Evolutionary conservation across 2,329 filamentous ascomycete species (phyloP), one percentile per base, ranked within the genome.

Genomic region (Aspergillus ruber): DNA sequence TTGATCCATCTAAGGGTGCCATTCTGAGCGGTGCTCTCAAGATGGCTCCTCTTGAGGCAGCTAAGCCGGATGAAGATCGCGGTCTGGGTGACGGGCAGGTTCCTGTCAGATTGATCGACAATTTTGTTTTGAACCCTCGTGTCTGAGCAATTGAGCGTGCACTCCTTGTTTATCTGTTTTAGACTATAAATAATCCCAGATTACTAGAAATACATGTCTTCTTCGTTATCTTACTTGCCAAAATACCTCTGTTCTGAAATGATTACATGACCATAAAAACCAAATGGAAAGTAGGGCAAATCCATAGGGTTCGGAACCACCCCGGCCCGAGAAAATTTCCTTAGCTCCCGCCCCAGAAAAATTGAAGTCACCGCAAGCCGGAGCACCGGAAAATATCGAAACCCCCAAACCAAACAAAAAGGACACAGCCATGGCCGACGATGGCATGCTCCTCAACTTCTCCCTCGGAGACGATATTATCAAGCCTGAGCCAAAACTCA

Each of bases 371-470:
- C 10, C 25, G 10, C 10, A 29, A 29, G 25, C 25, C 25, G 9
- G 25, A 29, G 25, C 9, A 10, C 25, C 25, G 25, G 25, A 29
- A 4, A 39, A 18, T 18, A 20, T 39, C 18, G 18, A 39, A 6
- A 18, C 15, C 39, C 43, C 38, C 29, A 27, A 41, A 39, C n/a
- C 40, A 38, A 45, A 23, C 13, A 29, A 32, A 38, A 27, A 32
- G 40, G 21, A 39, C 42, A 32, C 20, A 48, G 58, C 44, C 52
- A 96, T 97, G 90, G 88, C 88, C 44, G 90, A 97, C 74, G 88
- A 95, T 83, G 90, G 90, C 57, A 86, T 98, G 82, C 80, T 96
- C 48, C 76, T 97, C 64, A 97, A 97, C 61, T 96, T 97, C 66
- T 84, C 89, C 59, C 74, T 95, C 48, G 79, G 81, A 23, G 83